These are phyloP conservation scores for Boletellus ananiceps DNA, from an alignment of 768 basidiomycete genomes.

Conservation along the genomic window DNA sequence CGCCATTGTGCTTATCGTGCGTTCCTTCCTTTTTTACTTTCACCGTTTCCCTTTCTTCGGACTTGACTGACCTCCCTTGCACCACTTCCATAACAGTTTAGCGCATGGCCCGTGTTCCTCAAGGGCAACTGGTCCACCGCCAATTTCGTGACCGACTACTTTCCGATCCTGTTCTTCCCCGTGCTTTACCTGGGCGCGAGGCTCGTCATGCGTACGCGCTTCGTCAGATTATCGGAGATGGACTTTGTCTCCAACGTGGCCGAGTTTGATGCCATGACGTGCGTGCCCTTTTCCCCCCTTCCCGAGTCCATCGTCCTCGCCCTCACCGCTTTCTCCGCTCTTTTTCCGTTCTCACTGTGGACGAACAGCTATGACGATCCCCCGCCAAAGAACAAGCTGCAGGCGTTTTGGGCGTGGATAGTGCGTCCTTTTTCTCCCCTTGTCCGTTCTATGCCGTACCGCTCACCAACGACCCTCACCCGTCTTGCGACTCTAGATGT, in stretches of 20 bases:
- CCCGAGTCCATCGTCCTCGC: too few relatives aligned
- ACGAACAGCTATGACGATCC: slow-evolving; percentile 24
- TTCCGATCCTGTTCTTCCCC: slow-evolving; percentile 43
- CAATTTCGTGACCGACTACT: slow-evolving; percentile 41
- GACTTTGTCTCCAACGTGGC: slow-evolving; percentile 23
- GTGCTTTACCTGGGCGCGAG: slow-evolving; percentile 37
- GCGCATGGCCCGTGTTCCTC: slow-evolving; percentile 41
- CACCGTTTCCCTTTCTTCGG: too few relatives aligned
- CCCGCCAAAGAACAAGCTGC: slow-evolving; percentile 21
- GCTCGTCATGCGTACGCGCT: slow-evolving; percentile 7
- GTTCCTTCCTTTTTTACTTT: neutral
- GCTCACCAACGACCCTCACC: neutral
- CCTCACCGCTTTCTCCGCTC: neutral
- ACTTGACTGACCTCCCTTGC: neutral
- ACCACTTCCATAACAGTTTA: slow-evolving; percentile 26
- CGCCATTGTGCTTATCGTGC: slow-evolving; percentile 34
- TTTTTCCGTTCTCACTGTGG: neutral
- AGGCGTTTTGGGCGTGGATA: slow-evolving; percentile 28
- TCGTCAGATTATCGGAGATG: slow-evolving; percentile 17
- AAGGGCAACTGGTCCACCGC: slow-evolving; percentile 35
- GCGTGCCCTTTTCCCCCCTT: neutral
- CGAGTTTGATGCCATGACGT: slow-evolving; percentile 30
- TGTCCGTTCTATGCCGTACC: too few relatives aligned
- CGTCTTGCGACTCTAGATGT: neutral
- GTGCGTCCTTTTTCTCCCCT: slow-evolving; percentile 11